phyloP scores from a whole-genome alignment of 73 alveolate genomes.

The Symbiodinium natans region DNA sequence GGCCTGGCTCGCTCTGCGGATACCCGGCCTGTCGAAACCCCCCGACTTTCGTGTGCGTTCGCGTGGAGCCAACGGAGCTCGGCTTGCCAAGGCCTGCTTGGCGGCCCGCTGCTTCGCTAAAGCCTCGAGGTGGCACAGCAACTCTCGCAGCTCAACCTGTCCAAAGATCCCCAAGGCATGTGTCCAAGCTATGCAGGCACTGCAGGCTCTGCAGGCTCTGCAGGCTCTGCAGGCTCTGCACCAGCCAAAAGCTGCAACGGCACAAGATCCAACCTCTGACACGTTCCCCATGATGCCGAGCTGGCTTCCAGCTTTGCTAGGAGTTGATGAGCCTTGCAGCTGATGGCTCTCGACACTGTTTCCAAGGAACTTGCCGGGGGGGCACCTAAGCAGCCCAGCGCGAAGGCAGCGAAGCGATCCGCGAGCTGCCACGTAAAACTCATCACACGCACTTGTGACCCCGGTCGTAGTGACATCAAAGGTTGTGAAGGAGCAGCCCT shows the following conservation, averaged over 20 bases:
- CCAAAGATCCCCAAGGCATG: too few relatives aligned
- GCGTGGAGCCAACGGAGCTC: too few relatives aligned
- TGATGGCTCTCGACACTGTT: too few relatives aligned
- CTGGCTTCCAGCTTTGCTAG: slow-evolving; percentile 47
- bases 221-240: neutral
- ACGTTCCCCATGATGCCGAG: slow-evolving; percentile 89
- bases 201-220: too few relatives aligned
- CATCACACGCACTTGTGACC: too few relatives aligned
- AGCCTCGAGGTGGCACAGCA: slow-evolving; percentile 80
- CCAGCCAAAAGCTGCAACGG: neutral
- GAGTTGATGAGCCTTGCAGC: slow-evolving; percentile 38
- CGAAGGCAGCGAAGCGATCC: neutral
- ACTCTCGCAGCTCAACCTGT: slow-evolving; percentile 72
- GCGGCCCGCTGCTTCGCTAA: slow-evolving; percentile 73
- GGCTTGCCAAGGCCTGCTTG: neutral
- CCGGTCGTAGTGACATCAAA: too few relatives aligned
- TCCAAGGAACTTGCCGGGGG: too few relatives aligned
- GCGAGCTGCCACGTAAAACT: neutral
- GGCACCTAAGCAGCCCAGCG: neutral
- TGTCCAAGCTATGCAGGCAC: too few relatives aligned
- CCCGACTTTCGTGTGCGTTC: too few relatives aligned
- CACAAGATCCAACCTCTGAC: slow-evolving; percentile 42
- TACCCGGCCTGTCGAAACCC: too few relatives aligned
- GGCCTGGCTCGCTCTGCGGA: too few relatives aligned
- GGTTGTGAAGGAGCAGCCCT: too few relatives aligned